Evolutionary conservation across 1,284 basidiomycete species (phyloP).

Genomic region (Gomphus sp.): DNA sequence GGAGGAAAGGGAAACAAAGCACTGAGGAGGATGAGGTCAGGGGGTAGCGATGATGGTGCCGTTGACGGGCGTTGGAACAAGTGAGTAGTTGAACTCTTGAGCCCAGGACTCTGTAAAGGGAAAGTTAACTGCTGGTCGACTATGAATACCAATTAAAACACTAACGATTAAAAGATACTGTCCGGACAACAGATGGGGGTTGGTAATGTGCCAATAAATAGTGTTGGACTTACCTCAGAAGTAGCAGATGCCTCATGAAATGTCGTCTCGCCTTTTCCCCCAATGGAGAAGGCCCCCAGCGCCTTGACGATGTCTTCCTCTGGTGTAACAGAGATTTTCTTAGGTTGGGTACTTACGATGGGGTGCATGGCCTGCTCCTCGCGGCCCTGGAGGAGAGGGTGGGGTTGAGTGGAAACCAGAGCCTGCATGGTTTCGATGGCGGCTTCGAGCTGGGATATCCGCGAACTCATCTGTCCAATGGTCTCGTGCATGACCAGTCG

Average conservation of each 20-base stretch:
- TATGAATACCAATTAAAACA: neutral
- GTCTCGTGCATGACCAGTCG: constrained; percentile 11
- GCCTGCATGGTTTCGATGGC: constrained; percentile 8
- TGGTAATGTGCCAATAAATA: neutral
- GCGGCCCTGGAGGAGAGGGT: constrained; percentile 7
- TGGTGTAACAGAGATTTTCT: neutral
- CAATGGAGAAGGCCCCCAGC: constrained; percentile 9
- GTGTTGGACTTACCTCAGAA: constrained; percentile 2
- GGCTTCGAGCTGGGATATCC: constrained; percentile 6
- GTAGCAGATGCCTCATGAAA: constrained; percentile 10
- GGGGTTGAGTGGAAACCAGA: constrained; percentile 8
- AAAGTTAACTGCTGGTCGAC: neutral
- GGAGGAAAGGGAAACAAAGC: constrained; percentile 9
- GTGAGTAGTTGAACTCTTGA: neutral
- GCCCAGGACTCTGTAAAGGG: neutral
- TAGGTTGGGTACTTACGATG: constrained; percentile 8
- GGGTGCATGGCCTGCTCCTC: constrained; percentile 6
- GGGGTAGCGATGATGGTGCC: neutral
- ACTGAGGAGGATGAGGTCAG: constrained; percentile 6
- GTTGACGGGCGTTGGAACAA: constrained; percentile 1
- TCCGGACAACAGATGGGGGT: neutral
- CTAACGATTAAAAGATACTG: constrained; percentile 9
- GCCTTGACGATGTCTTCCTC: constrained; percentile 10
- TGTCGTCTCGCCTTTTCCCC: constrained; percentile 9
- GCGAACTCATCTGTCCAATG: constrained; percentile 8